Base-by-base conservation (phyloP, 495 filamentous ascomycete species). In the Aspergillus saccharolyticus region DNA sequence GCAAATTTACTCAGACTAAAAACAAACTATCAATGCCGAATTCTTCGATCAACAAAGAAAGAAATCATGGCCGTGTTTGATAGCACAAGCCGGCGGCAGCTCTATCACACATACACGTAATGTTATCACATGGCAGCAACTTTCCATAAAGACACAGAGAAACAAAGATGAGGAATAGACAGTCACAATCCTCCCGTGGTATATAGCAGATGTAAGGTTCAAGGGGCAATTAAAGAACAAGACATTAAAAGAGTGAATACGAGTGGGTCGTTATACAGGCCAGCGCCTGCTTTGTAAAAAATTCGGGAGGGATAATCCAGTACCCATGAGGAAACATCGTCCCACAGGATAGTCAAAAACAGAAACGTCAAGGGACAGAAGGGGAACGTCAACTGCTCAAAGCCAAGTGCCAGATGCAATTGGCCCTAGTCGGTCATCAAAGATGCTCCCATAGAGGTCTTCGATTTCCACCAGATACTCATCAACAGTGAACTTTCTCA, bases 391-490 rank as follows among this genome's bases (percentile, higher is more conserved):
- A 30, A 49, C 33, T 39, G 12, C 42, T 74, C 66, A 82, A 42
- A 82, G 68, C 79, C 79, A 82, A 10, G 68, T 39, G 8, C 65
- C 61, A 25, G 71, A 59, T 19, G 58, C 61, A 47, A 77, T 67
- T 14, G 74, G 65, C 19, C 75, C 76, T 20, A 74, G 63, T 17
- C 68, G 67, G 54, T 82, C 75, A 42, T 80, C 74, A 58, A 79
- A 77, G 52, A 74, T 73, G 54, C 75, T 77, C 47, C 74, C 72
- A 58, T 87, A 86, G 7, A 94, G 74, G 20, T 82, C 82, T 58
- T 87, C 77, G 56, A 98, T 88, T 73, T 96, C 94, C 54, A 72
- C 73, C 53, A 92, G 72, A 70, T 98, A 98, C 66, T 97, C 94
- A 18, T 87, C 81, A 14, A 87, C 89, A 14, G 78, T 77, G 68